Evolutionary conservation across 768 basidiomycete species (phyloP), one percentile per base, ranked within the genome.

Genomic region (Psilocybe cyanescens): DNA sequence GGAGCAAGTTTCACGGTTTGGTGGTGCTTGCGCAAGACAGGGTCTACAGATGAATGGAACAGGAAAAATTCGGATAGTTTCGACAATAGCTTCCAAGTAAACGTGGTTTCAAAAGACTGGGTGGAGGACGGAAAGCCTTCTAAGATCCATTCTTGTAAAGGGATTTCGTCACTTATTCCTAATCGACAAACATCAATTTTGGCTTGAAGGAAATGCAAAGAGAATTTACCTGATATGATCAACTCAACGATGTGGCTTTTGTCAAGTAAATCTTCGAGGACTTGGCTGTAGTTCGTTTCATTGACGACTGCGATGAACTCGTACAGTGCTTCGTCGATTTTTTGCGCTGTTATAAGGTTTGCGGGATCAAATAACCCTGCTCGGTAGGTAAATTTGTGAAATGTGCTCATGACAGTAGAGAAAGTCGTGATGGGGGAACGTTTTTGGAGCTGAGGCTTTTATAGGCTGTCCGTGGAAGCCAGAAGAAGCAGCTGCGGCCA

Each of bases 61-160:
- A 59, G 39, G 24, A 66, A 64, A 31, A 66, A 66, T 6, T 58
- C 57, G 9, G 58, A 60, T 11, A 68, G 54, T 47, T 47, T 59
- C 14, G 9, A 41, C 19, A 35, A 63, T 29, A 56, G 61, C 24
- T 59, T 61, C 39, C 31, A 16, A 45, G 17, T 47, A 14, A 31
- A 65, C 28, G 29, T 55, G 55, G 14, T 30, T 35, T 57, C 58
- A 24, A 64, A 64, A 16, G 30, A 16, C 6, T 54, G 37, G 16
- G 60, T 24, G n/a, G n/a, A 8, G 3, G 41, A 19, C 1, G 79
- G 80, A 55, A 77, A 81, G 14, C 61, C 55, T 14, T 70, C 62
- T 16, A 79, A 16, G 30, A 81, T 74, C 68, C 66, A 74, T 3
- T 54, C 37, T 3, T 46, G 57, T 6, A 65, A 37, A 55, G 55